phyloP scores from a whole-genome alignment of 345 rosid genomes.

The Physaria fendleri region DNA sequence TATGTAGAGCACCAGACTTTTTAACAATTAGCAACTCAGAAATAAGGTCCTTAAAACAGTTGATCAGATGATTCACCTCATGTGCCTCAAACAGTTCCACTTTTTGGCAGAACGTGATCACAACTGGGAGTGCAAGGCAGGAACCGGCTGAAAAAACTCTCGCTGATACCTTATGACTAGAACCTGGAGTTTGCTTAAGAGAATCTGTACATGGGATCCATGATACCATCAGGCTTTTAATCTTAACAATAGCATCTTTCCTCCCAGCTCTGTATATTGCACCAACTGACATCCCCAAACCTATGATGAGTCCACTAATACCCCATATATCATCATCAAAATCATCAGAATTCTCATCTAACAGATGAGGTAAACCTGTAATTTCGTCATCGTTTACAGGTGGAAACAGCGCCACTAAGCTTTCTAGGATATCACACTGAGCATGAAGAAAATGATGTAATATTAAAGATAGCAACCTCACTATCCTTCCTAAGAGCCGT shows the following conservation, averaged over 20 bases:
- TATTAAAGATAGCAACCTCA: slow-evolving; percentile 44
- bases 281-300: slow-evolving; percentile 67
- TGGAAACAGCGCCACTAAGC: slow-evolving; percentile 42
- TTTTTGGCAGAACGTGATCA: slow-evolving; percentile 72
- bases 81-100: slow-evolving; percentile 59
- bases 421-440: slow-evolving; percentile 43
- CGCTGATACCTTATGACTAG: slow-evolving; percentile 35
- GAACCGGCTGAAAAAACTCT: slow-evolving; percentile 64
- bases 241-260: slow-evolving; percentile 52
- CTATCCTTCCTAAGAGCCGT: slow-evolving; percentile 50
- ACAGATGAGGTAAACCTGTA: slow-evolving; percentile 33
- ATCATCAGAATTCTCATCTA: slow-evolving; percentile 42
- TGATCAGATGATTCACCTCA: slow-evolving; percentile 52
- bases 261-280: slow-evolving; percentile 75
- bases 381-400: slow-evolving; percentile 25
- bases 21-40: slow-evolving; percentile 57
- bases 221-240: slow-evolving; percentile 69
- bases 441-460: slow-evolving; percentile 39
- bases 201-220: slow-evolving; percentile 61
- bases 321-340: slow-evolving; percentile 92
- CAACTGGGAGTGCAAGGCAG: slow-evolving; percentile 66
- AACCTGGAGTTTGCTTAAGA: slow-evolving; percentile 30
- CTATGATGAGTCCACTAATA: slow-evolving; percentile 79
- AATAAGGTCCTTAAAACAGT: slow-evolving; percentile 53
- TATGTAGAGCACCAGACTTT: slow-evolving; percentile 50